Base-by-base conservation (phyloP, 1,139 yeast genomes). In the Pichia sp. region DNA sequence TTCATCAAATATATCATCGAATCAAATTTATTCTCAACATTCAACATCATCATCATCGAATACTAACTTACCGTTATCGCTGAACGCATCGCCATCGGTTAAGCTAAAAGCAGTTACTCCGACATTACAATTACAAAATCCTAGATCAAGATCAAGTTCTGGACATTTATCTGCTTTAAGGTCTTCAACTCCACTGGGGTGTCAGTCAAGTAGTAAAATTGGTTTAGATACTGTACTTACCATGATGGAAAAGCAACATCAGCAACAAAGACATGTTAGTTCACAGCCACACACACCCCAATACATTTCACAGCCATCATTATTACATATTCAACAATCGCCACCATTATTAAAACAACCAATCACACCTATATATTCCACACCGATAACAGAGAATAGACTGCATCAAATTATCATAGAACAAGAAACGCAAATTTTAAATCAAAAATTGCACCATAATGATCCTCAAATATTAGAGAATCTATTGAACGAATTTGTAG, bases 1-100 rank as follows among this genome's bases (percentile, higher is more conserved):
- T 30, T 53, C 54, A 13, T 53, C 55, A 13, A 50, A 39, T 25
- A 47, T 44, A 9, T 46, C 55, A 13, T 19, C 39, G 9, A 46
- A 47, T 18, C 44, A 38, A 19, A 19, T 13, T 14, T 39, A 45
- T 29, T 22, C 13, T 27, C 42, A 50, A 33, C 44, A 27, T 28
- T 46, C 52, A 3, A 31, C 49, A 34, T 34, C 19, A 14, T 46
- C 50, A 7, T 22, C 38, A 18, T 30, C 42, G 11, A 38, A 38
- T 39, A 10, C n/a, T 11, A 39, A 39, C 14, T 6, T 22, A 14
- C 18, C 42, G 14, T 39, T 22, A 22, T 14, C 29, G 8, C 14
- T 22, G 13, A 25, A 22, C 6, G 11, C 28, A 11, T 22, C 42
- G 8, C 28, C 42, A 8, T n/a, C 50, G 33, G 19, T 25, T 16